Evolutionary conservation across 176 grass and related monocot species (phyloP), one percentile per base, ranked within the genome.

Genomic region (Sorghum bicolor): DNA sequence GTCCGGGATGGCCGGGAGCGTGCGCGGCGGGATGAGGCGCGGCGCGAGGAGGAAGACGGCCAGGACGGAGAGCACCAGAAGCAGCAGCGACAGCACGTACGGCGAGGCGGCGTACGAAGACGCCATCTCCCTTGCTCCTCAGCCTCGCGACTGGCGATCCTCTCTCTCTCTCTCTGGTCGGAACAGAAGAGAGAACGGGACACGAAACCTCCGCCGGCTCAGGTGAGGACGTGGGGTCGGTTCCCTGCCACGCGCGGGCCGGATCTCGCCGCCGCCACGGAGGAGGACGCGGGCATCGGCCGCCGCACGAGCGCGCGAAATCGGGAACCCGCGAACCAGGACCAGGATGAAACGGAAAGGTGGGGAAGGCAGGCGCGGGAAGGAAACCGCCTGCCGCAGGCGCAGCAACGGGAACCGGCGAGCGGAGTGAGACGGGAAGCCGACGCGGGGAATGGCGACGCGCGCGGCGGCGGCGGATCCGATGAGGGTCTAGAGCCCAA

Each of bases 1-100:
- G 86, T 94, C 88, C 11, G 96, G 93, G 80, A 98, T 95, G 76
- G 87, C 61, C 9, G 96, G 96, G 76, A 98, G 89, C 67, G 93
- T 93, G 79, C 69, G 77, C 34, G 96, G 93, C 1, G 83, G 68
- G 37, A 95, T 83, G 53, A 98, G 90, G 30, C 96, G 91, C 24
- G 93, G 93, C 1, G 38, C 93, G 22, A 98, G 83, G 64, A 93
- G 39, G 87, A 95, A 95, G 22, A 98, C 84, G 14, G 87, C 74
- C 9, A 93, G 91, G 8, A 95, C 77, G 20, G 93, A 95, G 29
- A 98, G 53, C 11, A 98, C 77, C 12, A 97, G 90, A 2, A 97
- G 88, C 6, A 93, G 71, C 0, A 93, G 50, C 8, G 91, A 98
- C 20, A 98, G 85, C 32, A 93, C 74, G 80, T 95, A 95, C 43